These are phyloP conservation scores for Penicillium sp. DNA, from an alignment of 2,329 filamentous ascomycete genomes.

Conservation along the genomic window DNA sequence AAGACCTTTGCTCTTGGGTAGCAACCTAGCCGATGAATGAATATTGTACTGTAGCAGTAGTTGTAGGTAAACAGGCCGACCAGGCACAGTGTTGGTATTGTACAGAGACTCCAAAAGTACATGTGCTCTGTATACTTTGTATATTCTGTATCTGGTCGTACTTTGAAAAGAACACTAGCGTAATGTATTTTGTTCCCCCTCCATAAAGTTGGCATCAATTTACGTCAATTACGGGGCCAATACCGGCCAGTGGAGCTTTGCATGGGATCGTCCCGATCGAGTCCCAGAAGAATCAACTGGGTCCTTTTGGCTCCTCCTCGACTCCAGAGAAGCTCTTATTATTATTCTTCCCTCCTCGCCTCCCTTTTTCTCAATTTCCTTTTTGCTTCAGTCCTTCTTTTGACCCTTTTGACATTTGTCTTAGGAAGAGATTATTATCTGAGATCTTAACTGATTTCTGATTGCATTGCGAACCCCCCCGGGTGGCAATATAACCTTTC, in stretches of 20 bases:
- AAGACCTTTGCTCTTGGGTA: conserved; percentile 7
- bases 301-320: conserved; percentile 12
- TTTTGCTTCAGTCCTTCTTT: conserved; percentile 20
- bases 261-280: conserved; percentile 38
- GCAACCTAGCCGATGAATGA: too few relatives aligned
- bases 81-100: neutral
- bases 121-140: neutral
- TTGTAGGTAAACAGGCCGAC: conserved; percentile 6
- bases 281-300: conserved; percentile 33
- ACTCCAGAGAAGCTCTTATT: conserved; percentile 20
- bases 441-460: conserved; percentile 9
- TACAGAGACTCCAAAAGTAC: neutral
- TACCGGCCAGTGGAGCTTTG: conserved; percentile 19
- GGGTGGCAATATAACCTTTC: conserved; percentile 39
- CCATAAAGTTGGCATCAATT: neutral
- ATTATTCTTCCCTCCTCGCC: conserved; percentile 23
- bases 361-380: conserved; percentile 16
- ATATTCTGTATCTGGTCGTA: neutral
- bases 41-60: too few relatives aligned
- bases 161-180: conserved; percentile 3
- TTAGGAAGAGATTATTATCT: neutral
- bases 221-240: conserved; percentile 12
- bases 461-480: conserved; percentile 34
- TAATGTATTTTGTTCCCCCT: neutral
- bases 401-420: neutral